Evolutionary conservation across 495 filamentous ascomycete species (phyloP), one percentile per base, ranked within the genome.

Genomic region (Cudoniella acicularis): DNA sequence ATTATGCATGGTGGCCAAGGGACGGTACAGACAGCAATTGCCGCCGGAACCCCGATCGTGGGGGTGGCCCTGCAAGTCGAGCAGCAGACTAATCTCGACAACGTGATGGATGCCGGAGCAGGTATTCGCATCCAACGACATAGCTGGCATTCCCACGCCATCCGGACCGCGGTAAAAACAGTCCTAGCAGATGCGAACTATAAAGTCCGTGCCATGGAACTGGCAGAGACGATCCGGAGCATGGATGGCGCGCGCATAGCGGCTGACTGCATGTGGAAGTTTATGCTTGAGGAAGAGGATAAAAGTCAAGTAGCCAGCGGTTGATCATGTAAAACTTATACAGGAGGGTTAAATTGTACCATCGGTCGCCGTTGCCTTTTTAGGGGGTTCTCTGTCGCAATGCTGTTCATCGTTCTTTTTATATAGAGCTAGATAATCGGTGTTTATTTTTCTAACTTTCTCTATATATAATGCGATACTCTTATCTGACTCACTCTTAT

Each of bases 71-170:
- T 68, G 49, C 59, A 63, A 49, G 60, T 68, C 46, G 66, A 68
- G 54, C 66, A 68, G 55, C 66, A 68, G 57, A 68, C 60, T 9
- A 68, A 68, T 41, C 60, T 68, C 13, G 66, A 68, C 40, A 60
- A 68, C 24, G 66, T 63, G 2, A 66, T 66, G 63, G 52, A 68
- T 50, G 66, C 60, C 8, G 66, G 66, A 1, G 66, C 63, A 20
- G 66, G 63, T 0, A 62, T 68, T 24, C 59, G 66, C n/a, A 54
- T 68, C 20, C 66, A 65, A 48, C 17, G 56, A 4, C 58, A 61
- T 23, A 16, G 47, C 22, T 68, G 66, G 66, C 59, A 61, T 8
- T 55, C 63, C 1, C 48, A 54, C 22, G 41, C 22, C 22, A 68
- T 68, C 36, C 54, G 56, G 46, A 21, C 30, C 11, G 60, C 66